Conservation (phyloP, 257 asterid species). For the Ilex asprella region DNA sequence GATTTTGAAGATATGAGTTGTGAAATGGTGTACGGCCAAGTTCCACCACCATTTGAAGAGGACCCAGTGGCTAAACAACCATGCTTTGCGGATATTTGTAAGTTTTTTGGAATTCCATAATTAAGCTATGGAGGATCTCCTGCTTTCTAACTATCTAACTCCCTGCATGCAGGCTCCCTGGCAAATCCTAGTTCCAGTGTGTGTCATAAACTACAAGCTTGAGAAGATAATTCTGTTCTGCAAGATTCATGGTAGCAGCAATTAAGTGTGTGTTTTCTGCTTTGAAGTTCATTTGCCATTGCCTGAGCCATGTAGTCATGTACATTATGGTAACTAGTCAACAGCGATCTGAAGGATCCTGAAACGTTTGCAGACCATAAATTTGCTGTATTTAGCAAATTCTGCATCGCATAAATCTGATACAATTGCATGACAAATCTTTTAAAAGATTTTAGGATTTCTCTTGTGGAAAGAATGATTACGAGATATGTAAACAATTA, state of each 20-base stretch:
- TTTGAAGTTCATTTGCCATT: no score
- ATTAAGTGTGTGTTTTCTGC: no score
- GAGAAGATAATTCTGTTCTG: neutral
- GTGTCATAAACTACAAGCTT: conserved; percentile 66
- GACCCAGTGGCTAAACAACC: conserved; percentile 78
- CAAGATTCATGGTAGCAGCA: neutral
- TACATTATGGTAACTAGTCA: no score
- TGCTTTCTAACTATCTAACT: neutral
- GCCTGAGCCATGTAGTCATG: no score
- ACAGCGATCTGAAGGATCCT: no score
- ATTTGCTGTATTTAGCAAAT: no score
- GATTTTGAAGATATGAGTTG: conserved; percentile 99
- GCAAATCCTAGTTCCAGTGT: conserved; percentile 51
- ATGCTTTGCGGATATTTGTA: conserved; percentile 62
- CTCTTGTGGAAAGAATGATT: no score
- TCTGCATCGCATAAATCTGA: no score
- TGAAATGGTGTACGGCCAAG: conserved; percentile 87
- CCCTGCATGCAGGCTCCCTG: conserved; percentile 47
- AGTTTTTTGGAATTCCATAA: conserved; percentile 5
- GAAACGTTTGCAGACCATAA: no score
- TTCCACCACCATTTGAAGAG: conserved; percentile 68
- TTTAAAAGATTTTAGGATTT: no score
- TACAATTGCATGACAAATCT: no score
- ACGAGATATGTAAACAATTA: no score
- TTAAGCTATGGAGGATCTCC: neutral